Percentiles rank a stretch among this genome's conserved stretches.
Evolutionary conservation across 805 yeast species (phyloP).

Genomic region (Sungouiella blattae): DNA sequence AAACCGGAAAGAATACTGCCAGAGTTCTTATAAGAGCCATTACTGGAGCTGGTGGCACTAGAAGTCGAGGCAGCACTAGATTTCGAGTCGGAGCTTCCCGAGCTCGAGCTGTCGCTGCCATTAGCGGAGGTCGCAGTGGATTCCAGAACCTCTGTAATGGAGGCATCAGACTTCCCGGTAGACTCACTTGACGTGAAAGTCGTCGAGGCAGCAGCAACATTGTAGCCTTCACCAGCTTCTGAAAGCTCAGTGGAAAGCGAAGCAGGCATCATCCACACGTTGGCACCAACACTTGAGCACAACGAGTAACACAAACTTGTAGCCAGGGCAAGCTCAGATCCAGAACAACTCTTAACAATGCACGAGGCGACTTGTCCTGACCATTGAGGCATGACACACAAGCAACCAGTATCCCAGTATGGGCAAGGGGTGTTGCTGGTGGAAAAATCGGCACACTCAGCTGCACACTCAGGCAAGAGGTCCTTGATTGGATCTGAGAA

Average conservation of each 20-base stretch:
- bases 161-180: not conserved
- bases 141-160: too few species aligned
- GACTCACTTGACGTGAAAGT: not conserved
- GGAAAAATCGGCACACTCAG: slow-evolving; percentile 33
- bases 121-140: too few species aligned
- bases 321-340: slow-evolving; percentile 33
- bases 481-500: slow-evolving; percentile 44
- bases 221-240: slow-evolving; percentile 19
- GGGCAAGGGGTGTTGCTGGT: slow-evolving; percentile 48
- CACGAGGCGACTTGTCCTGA: slow-evolving; percentile 42
- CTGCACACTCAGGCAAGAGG: slow-evolving; percentile 41
- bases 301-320: slow-evolving; percentile 41
- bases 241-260: slow-evolving; percentile 29
- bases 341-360: slow-evolving; percentile 36
- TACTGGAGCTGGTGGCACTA: not conserved
- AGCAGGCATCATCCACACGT: slow-evolving; percentile 45
- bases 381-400: slow-evolving; percentile 48
- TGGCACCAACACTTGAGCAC: slow-evolving; percentile 40
- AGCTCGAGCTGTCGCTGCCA: too few species aligned
- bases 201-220: not conserved
- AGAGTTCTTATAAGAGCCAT: too few species aligned
- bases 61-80: not conserved
- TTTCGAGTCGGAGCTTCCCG: not conserved
- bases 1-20: too few species aligned
- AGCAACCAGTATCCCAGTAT: slow-evolving; percentile 51